phyloP scores from a whole-genome alignment of 2,329 filamentous ascomycete species.

The Calonectria hawksworthii region DNA sequence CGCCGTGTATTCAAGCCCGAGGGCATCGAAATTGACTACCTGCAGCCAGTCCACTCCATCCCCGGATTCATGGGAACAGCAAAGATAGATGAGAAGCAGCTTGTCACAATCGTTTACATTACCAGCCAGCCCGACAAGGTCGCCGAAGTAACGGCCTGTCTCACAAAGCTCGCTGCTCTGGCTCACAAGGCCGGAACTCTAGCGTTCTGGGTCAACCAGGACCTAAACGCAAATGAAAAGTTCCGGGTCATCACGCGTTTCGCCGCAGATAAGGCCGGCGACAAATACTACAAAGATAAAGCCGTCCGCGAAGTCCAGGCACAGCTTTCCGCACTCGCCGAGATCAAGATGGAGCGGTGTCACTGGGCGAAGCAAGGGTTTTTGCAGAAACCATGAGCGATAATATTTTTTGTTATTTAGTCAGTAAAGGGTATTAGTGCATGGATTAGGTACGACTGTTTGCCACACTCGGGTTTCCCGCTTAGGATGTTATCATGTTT shows the following conservation, averaged over 20 bases:
- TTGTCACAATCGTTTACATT: background rate
- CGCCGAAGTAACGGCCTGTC: background rate
- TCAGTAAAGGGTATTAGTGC: background rate
- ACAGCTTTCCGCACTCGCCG: background rate
- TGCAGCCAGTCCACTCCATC: background rate
- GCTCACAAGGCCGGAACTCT: background rate
- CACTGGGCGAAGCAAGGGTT: conserved; percentile 7
- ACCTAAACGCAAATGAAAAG: background rate
- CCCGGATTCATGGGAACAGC: background rate
- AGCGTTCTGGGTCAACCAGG: background rate
- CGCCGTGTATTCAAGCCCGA: background rate
- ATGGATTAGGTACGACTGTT: background rate
- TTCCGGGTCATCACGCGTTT: background rate
- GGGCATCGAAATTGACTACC: conserved; percentile 2
- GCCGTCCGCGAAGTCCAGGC: background rate
- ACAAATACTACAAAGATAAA: background rate
- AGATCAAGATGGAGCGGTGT: background rate
- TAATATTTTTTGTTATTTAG: background rate
- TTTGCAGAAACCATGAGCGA: background rate
- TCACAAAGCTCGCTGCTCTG: background rate
- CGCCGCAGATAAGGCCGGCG: background rate
- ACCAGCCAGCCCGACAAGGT: background rate
- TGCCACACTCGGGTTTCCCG: background rate
- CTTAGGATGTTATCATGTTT: background rate
- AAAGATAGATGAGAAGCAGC: conserved; percentile 1